Percentiles rank a stretch among this genome's conserved stretches.
phyloP scores from a whole-genome alignment of 2,329 filamentous ascomycete species.

The Berkeleyomyces rouxiae region DNA sequence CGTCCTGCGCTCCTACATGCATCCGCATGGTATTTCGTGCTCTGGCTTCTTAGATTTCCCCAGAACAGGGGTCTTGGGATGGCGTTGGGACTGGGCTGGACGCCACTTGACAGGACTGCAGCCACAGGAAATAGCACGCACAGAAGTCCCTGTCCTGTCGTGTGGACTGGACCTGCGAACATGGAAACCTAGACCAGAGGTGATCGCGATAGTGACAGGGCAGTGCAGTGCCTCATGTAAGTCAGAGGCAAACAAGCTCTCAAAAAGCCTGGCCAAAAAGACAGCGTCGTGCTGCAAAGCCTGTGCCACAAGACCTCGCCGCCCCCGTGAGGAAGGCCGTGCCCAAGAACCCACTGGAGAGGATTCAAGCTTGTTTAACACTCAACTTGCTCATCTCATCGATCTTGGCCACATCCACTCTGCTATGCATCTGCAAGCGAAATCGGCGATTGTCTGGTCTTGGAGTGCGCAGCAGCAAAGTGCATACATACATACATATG shows the following conservation, averaged over 20 bases:
- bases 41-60: background rate
- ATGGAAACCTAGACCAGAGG: background rate
- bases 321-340: background rate
- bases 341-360: background rate
- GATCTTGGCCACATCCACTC: background rate
- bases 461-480: background rate
- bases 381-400: background rate
- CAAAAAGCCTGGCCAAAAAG: background rate
- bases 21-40: background rate
- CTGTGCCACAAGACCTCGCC: background rate
- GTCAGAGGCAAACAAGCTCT: background rate
- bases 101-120: background rate
- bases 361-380: background rate
- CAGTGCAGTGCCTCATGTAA: background rate
- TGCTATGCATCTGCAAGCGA: background rate
- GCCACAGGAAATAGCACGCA: background rate
- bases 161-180: too few species aligned
- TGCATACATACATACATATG: background rate
- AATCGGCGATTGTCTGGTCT: background rate
- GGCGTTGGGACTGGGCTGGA: background rate
- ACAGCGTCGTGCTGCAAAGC: background rate
- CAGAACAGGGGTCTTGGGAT: background rate
- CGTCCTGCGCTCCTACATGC: background rate
- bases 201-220: background rate
- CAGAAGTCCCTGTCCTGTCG: background rate